phyloP scores from a whole-genome alignment of 1,284 basidiomycete species.

The Amylostereum chailletii region DNA sequence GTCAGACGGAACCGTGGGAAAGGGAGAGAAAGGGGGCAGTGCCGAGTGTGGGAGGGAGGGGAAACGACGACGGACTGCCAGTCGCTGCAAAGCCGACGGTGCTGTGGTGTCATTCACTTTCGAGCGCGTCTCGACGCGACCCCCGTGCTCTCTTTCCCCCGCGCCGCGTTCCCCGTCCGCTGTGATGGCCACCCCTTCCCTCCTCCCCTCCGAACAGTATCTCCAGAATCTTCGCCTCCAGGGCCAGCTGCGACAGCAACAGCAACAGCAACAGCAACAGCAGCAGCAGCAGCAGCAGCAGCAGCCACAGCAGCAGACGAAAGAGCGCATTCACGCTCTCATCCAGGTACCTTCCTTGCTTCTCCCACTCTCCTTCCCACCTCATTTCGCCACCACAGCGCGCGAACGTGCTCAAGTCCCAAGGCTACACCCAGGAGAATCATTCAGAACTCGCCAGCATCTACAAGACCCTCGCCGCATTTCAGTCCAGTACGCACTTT shows the following conservation, averaged over 20 bases:
- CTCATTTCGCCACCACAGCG: slow-evolving; percentile 19
- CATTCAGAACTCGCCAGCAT: slow-evolving; percentile 25
- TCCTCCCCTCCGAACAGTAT: no score
- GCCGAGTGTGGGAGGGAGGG: no score
- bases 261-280: slow-evolving; percentile 13
- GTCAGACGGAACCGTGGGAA: slow-evolving; percentile 1
- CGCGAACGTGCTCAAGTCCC: slow-evolving; percentile 20
- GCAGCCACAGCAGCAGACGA: slow-evolving; percentile 11
- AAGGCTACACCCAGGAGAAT: slow-evolving; percentile 26
- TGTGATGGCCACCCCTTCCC: no score
- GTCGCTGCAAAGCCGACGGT: no score
- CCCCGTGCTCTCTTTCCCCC: no score
- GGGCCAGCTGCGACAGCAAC: slow-evolving; percentile 6
- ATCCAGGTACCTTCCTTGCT: slow-evolving; percentile 16
- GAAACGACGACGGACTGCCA: no score
- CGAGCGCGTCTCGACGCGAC: no score
- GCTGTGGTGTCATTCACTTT: no score
- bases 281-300: slow-evolving; percentile 15
- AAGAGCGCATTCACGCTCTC: slow-evolving; percentile 18
- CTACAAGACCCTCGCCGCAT: slow-evolving; percentile 18
- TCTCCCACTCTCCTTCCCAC: background rate
- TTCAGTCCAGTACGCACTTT: slow-evolving; percentile 12
- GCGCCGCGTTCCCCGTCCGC: no score
- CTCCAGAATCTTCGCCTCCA: no score
- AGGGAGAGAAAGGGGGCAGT: background rate